Percentiles rank a stretch among this genome's conserved stretches.
These are phyloP conservation scores for Hyphopichia khmerensis DNA, from an alignment of 1,139 yeast species.

Conservation along the genomic window DNA sequence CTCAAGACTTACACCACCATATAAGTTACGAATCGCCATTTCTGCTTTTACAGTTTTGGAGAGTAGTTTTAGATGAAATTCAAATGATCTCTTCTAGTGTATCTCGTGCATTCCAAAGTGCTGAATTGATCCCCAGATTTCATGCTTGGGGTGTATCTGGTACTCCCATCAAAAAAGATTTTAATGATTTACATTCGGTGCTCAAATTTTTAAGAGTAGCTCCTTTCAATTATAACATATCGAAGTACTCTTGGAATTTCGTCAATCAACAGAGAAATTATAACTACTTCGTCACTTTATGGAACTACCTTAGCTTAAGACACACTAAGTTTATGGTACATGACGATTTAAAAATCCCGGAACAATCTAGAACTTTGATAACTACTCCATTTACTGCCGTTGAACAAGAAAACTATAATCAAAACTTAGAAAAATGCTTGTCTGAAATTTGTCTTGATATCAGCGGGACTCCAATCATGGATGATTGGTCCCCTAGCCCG, in stretches of 20 bases:
- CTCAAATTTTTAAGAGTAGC: slow-evolving; percentile 61
- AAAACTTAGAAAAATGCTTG: slow-evolving; percentile 59
- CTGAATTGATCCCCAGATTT: slow-evolving; percentile 73
- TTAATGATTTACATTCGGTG: slow-evolving; percentile 69
- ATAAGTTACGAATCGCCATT: slow-evolving; percentile 75
- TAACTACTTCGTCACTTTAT: slow-evolving; percentile 45
- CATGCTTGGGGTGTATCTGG: slow-evolving; percentile 99
- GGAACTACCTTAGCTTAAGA: slow-evolving; percentile 57
- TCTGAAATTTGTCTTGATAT: slow-evolving; percentile 60
- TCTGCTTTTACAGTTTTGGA: slow-evolving; percentile 82
- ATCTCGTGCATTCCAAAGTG: slow-evolving; percentile 76
- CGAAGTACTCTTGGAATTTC: slow-evolving; percentile 40
- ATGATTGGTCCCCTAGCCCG: slow-evolving; percentile 52
- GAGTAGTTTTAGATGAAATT: slow-evolving; percentile 88
- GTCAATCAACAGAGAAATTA: slow-evolving; percentile 16
- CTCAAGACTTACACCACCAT: slow-evolving; percentile 22
- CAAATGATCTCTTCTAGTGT: slow-evolving; percentile 83
- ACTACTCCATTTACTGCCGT: slow-evolving; percentile 75
- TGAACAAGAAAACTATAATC: slow-evolving; percentile 80
- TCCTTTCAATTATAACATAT: slow-evolving; percentile 55
- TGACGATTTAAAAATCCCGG: slow-evolving; percentile 73
- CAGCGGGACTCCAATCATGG: slow-evolving; percentile 52
- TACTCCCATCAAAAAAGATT: slow-evolving; percentile 73
- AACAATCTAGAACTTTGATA: slow-evolving; percentile 67
- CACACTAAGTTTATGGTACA: slow-evolving; percentile 86